Evolutionary conservation across 2,329 filamentous ascomycete species (phyloP), one percentile per base, ranked within the genome.

Genomic region (Cercospora sesami): DNA sequence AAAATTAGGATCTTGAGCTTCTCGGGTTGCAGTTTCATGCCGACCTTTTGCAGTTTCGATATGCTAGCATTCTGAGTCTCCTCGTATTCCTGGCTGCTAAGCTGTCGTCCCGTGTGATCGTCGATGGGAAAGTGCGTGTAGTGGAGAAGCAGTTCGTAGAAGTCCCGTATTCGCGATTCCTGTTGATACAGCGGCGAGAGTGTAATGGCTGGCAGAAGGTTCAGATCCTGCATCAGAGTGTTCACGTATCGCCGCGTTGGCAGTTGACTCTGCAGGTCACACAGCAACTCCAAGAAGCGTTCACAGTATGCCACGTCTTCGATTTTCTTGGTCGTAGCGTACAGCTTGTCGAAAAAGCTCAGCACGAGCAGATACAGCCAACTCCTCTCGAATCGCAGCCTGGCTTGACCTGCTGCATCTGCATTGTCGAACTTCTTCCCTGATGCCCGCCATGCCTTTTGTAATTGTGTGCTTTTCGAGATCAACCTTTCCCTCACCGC

Each of bases 231-330:
- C 14, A 98, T 80, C 51, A 99, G 82, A 1, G 92, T 89, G 79
- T 97, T 97, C 77, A 96, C 92, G 78, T 98, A 98, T 79, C 95
- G 89, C 73, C 95, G 86, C 3, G 96, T 99, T 0, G 95, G 95
- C 59, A 98, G 83, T 78, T 99, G 95, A 75, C 94, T 97, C 78
- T 96, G 89, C 21, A 99, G 82, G 77, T 99, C 95, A 8, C 91
- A 90, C 59, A 99, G 83, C 62, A 99, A 90, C 79, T 99, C 95
- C 62, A 95, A 81, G 71, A 98, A 94, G n/a, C 94, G 88, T 79
- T 98, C 94, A 78, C 93, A 96, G 79, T 97, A 99, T 2, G 88
- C 81, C 21, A 93, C 78, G 72, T 91, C 89, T 33, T 93, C 81
- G 53, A 73, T 53, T 55, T 65, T 59, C 36, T 69, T 28, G 48